Conservation (phyloP, 306 rosid genomes). For the Malus domestica region DNA sequence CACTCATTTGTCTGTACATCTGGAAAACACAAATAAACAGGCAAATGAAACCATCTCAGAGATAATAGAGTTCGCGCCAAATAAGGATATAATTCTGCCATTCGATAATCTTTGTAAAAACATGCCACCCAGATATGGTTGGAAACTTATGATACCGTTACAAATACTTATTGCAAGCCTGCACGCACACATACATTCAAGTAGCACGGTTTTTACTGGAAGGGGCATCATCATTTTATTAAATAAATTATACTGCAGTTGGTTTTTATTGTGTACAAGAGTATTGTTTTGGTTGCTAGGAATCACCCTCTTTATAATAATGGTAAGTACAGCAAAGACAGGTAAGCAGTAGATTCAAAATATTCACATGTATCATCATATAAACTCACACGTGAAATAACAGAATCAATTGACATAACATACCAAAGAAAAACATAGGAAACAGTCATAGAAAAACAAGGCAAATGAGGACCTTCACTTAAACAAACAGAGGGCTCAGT, state of each 20-base stretch:
- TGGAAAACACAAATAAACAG: conserved; percentile 21
- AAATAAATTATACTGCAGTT: neutral
- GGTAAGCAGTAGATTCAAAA: neutral
- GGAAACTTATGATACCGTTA: neutral
- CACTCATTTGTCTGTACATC: conserved; percentile 90
- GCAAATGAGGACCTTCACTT: conserved; percentile 50
- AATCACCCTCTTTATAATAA: neutral
- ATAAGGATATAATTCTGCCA: neutral
- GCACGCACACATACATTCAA: neutral
- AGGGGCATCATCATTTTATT: neutral
- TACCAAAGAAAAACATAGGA: neutral
- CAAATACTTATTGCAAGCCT: neutral
- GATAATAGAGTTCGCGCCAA: neutral
- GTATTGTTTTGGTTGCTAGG: neutral
- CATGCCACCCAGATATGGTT: neutral
- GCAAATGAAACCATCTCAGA: conserved; percentile 20
- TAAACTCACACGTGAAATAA: neutral
- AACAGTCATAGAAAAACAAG: neutral
- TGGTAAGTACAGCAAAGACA: neutral
- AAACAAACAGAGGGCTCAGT: conserved; percentile 91
- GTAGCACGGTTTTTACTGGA: neutral
- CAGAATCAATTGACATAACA: neutral
- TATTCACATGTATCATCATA: neutral
- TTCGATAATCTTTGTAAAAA: neutral
- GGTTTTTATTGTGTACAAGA: neutral